phyloP scores from a whole-genome alignment of 495 filamentous ascomycete genomes.

The Penicillium herquei region DNA sequence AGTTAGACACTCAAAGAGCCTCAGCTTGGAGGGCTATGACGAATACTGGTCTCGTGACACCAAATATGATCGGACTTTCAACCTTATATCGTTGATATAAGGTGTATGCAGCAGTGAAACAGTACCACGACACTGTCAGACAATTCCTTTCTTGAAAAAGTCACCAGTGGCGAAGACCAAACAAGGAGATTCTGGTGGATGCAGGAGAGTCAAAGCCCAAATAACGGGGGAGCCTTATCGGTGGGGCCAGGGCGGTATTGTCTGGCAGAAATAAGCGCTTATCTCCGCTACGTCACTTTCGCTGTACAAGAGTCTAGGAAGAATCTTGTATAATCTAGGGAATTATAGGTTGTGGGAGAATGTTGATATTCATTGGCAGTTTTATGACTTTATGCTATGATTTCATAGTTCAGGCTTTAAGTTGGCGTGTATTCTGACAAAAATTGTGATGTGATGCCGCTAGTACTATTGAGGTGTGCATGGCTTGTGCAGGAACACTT shows the following conservation, averaged over 20 bases:
- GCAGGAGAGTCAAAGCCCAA: slow-evolving; percentile 11
- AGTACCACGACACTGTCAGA: too few species aligned
- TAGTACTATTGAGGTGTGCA: too few species aligned
- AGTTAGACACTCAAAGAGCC: not conserved
- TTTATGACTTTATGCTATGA: too few species aligned
- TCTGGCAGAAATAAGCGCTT: slow-evolving; percentile 5
- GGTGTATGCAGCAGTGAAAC: too few species aligned
- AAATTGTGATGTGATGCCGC: too few species aligned
- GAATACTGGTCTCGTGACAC: not conserved
- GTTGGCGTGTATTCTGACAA: too few species aligned
- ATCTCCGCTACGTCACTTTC: slow-evolving; percentile 3
- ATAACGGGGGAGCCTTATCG: slow-evolving; percentile 20
- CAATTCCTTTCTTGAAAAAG: not conserved
- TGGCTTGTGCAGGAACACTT: too few species aligned
- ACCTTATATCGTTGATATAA: too few species aligned
- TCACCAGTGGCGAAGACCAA: not conserved
- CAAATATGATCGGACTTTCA: not conserved
- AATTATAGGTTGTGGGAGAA: not conserved
- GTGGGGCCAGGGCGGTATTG: slow-evolving; percentile 19
- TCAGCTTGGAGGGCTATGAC: not conserved
- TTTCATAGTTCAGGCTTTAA: too few species aligned
- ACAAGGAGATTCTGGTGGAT: slow-evolving; percentile 2
- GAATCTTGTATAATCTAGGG: not conserved
- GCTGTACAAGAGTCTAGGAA: not conserved
- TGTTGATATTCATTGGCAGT: too few species aligned